Conservation (phyloP, 2,329 filamentous ascomycete genomes). For the Fusarium secorum region DNA sequence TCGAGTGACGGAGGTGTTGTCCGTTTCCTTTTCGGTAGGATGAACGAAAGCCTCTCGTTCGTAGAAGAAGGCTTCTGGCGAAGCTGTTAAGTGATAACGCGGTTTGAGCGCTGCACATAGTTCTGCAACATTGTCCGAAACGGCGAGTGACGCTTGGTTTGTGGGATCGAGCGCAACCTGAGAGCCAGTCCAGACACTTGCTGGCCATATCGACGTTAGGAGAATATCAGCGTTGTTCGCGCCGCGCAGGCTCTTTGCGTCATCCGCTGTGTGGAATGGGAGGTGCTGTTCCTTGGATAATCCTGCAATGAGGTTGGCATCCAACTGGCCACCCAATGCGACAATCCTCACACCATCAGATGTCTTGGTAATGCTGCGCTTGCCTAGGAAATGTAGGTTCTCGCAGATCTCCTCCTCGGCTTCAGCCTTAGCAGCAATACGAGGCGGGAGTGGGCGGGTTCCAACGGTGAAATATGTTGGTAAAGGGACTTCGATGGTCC, state of each 20-base stretch:
- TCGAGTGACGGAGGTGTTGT: slow-evolving; percentile 73
- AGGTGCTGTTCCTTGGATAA: slow-evolving; percentile 75
- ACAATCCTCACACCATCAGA: slow-evolving; percentile 89
- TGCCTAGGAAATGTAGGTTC: slow-evolving; percentile 91
- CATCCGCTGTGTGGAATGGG: slow-evolving; percentile 79
- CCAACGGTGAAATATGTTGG: slow-evolving; percentile 93
- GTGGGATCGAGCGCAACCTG: slow-evolving; percentile 66
- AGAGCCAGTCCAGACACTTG: slow-evolving; percentile 73
- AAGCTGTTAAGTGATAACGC: slow-evolving; percentile 86
- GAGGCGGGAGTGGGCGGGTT: slow-evolving; percentile 72
- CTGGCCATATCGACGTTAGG: slow-evolving; percentile 86
- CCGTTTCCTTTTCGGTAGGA: slow-evolving; percentile 54
- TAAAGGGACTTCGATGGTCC: slow-evolving; percentile 76
- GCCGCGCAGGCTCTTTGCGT: slow-evolving; percentile 77
- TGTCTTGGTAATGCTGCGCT: slow-evolving; percentile 86
- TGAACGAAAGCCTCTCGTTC: slow-evolving; percentile 95
- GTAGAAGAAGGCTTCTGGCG: slow-evolving; percentile 73
- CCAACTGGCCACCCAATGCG: slow-evolving; percentile 78
- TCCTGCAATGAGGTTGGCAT: slow-evolving; percentile 66
- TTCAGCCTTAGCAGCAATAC: slow-evolving; percentile 76
- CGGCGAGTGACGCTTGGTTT: slow-evolving; percentile 57
- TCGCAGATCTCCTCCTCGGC: slow-evolving; percentile 78
- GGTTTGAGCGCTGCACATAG: slow-evolving; percentile 82
- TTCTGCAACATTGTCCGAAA: slow-evolving; percentile 76
- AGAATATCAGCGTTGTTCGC: slow-evolving; percentile 86